phyloP scores from a whole-genome alignment of 768 basidiomycete genomes.

The Mycena polygramma region DNA sequence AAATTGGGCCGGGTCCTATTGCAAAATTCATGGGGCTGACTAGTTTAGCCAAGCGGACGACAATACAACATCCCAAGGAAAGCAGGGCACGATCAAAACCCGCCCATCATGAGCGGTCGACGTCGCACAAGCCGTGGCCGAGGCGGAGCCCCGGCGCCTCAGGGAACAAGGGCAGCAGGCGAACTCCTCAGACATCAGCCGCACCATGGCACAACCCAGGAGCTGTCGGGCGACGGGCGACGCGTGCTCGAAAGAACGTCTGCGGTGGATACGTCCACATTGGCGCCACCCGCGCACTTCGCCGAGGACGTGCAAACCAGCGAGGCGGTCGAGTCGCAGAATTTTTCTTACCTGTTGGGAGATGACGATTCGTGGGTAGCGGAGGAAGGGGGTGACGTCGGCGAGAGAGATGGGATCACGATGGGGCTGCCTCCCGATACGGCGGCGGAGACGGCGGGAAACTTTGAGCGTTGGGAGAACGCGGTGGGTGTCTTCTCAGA shows the following conservation, averaged over 20 bases:
- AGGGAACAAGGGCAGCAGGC: neutral
- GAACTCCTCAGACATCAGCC: neutral
- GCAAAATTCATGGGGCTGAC: too few relatives aligned
- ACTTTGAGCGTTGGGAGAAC: conserved; percentile 8
- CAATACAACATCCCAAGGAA: too few relatives aligned
- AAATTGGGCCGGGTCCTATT: too few relatives aligned
- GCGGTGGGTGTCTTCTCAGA: too few relatives aligned
- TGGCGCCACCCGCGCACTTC: neutral
- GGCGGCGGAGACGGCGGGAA: neutral
- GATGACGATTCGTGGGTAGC: neutral
- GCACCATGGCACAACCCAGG: neutral
- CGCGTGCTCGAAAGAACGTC: neutral
- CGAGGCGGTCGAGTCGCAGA: neutral
- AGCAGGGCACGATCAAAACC: too few relatives aligned
- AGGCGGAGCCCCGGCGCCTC: neutral
- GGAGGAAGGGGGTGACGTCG: too few relatives aligned
- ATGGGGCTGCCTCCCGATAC: too few relatives aligned
- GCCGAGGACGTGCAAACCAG: neutral
- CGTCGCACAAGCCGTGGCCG: too few relatives aligned
- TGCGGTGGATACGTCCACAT: neutral
- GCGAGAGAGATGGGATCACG: neutral
- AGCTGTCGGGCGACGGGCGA: neutral
- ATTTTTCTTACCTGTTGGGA: neutral
- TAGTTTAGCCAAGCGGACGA: too few relatives aligned
- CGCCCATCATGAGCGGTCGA: too few relatives aligned